Evolutionary conservation across 768 basidiomycete genomes (phyloP).

Genomic region (Polyporus arcularius): DNA sequence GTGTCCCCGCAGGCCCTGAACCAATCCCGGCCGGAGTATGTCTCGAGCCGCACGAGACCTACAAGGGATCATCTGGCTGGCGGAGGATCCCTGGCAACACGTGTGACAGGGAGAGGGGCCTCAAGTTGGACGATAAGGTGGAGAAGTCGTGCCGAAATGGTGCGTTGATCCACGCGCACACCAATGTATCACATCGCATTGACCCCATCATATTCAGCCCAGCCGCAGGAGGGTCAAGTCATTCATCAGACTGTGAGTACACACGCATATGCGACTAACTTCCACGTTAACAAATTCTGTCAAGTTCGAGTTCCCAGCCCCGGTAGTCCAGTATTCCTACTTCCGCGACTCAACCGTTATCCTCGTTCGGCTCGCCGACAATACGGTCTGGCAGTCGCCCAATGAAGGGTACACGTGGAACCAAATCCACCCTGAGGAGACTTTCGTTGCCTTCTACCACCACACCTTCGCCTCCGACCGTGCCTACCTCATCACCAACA

Average conservation of each 20-base stretch:
- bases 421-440: constrained; percentile 56
- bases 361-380: constrained; percentile 76
- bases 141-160: constrained; percentile 81
- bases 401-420: constrained; percentile 96
- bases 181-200: too few relatives aligned
- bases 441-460: constrained; percentile 84
- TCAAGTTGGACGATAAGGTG: constrained; percentile 64
- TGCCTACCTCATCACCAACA: constrained; percentile 86
- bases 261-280: neutral
- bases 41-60: constrained; percentile 56
- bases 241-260: constrained; percentile 66
- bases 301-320: constrained; percentile 66
- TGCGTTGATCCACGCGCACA: constrained; percentile 27
- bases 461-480: constrained; percentile 79
- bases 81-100: constrained; percentile 91
- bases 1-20: constrained; percentile 87
- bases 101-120: constrained; percentile 61
- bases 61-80: constrained; percentile 89
- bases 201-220: constrained; percentile 45
- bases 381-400: constrained; percentile 88
- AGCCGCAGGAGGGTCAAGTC: constrained; percentile 77
- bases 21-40: constrained; percentile 80
- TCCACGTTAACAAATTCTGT: constrained; percentile 1
- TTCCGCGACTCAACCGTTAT: constrained; percentile 83
- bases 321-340: constrained; percentile 78